Conservation (phyloP, 495 filamentous ascomycete species). For the Daldinia loculata region DNA sequence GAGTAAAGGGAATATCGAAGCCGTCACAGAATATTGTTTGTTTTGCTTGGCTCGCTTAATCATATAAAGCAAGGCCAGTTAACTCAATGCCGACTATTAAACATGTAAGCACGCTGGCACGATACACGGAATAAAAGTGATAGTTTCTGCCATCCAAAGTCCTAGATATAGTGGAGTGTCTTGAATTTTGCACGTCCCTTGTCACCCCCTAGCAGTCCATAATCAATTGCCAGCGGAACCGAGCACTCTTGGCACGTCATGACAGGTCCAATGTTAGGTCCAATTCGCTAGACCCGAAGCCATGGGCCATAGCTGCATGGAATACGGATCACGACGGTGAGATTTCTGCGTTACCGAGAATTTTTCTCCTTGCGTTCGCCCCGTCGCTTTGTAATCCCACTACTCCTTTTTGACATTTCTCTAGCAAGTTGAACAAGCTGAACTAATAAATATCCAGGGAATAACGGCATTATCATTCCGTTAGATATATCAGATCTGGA, state of each 20-base stretch:
- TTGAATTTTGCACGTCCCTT: neutral
- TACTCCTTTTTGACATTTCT: neutral
- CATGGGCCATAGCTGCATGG: conserved; percentile 17
- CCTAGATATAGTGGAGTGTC: neutral
- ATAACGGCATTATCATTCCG: neutral
- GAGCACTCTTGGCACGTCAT: conserved; percentile 13
- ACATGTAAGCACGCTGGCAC: neutral
- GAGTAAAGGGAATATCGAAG: neutral
- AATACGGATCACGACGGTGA: conserved; percentile 18
- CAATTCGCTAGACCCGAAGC: conserved; percentile 24
- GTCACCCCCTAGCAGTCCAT: neutral
- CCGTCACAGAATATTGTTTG: neutral
- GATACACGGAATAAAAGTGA: neutral
- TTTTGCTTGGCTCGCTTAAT: neutral
- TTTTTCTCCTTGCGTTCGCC: conserved; percentile 4
- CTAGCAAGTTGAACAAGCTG: neutral
- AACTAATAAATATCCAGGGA: neutral
- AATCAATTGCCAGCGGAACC: conserved; percentile 16
- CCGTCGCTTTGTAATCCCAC: neutral
- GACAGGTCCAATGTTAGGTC: neutral
- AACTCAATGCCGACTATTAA: neutral
- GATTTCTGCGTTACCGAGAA: conserved; percentile 13
- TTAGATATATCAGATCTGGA: neutral
- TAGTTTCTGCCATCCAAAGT: neutral
- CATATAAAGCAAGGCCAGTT: neutral